A percentile compares a stretch with the other conserved stretches of the same genome.
These are phyloP conservation scores for Starmerella kuoi DNA, from an alignment of 805 yeast species.

Conservation along the genomic window DNA sequence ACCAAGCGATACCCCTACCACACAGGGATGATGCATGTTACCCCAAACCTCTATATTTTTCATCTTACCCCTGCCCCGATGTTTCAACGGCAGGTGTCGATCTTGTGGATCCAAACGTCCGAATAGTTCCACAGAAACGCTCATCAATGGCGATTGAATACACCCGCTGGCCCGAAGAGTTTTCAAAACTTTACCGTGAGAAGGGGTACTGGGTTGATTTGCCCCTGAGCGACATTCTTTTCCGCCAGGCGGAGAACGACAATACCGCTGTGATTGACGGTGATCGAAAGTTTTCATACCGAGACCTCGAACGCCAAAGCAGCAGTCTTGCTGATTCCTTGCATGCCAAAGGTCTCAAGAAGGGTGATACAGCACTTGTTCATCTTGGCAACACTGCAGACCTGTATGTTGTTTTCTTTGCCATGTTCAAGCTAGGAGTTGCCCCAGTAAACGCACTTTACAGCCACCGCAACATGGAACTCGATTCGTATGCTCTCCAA, in stretches of 20 bases:
- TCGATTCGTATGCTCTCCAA: conserved; percentile 11
- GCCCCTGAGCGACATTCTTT: conserved; percentile 9
- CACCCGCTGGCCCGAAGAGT: conserved; percentile 12
- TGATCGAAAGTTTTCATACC: conserved; percentile 4
- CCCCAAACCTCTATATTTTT: no score
- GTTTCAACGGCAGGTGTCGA: no score
- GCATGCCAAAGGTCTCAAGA: conserved; percentile 5
- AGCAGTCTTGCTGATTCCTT: conserved; percentile 3
- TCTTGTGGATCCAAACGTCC: no score
- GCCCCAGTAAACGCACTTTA: conserved; percentile 14
- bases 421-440: conserved; percentile 10
- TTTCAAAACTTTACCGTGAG: conserved; percentile 6
- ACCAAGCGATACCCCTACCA: no score
- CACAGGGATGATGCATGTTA: no score
- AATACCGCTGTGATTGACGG: conserved; percentile 10
- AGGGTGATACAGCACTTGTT: conserved; percentile 13
- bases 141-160: conserved; percentile 3
- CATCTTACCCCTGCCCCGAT: no score
- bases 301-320: conserved; percentile 1
- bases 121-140: no score
- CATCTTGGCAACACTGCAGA: conserved; percentile 14
- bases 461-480: conserved; percentile 16
- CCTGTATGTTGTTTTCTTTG: conserved; percentile 14
- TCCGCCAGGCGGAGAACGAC: neutral
- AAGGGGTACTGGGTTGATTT: conserved; percentile 14